Evolutionary conservation across 805 yeast genomes (phyloP), one percentile per base, ranked within the genome.

Genomic region (Ogataea methanolica): DNA sequence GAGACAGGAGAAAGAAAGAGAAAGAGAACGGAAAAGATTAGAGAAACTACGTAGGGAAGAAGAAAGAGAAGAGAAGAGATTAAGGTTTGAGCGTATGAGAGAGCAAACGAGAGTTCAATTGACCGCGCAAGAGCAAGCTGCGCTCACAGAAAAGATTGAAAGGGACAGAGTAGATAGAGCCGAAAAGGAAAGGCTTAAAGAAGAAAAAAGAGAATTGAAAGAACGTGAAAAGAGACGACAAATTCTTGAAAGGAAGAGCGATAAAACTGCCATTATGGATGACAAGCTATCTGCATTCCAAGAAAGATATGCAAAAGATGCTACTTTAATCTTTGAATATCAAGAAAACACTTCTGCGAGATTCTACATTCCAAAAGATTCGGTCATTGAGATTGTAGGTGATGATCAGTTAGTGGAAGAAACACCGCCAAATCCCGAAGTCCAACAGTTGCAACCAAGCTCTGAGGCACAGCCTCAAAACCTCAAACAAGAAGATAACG

Each of bases 311-410:
- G 68, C 79, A 21, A 63, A 76, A 35, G 79, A 80, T 56, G 89
- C 95, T 0, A 85, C 88, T 45, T 62, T 94, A 36, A 83, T 90
- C 6, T 83, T 92, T 63, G 99, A 94, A 64, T 92, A 82, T 67
- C 76, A 76, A 26, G 98, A 94, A 57, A 83, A 82, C 61, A 79
- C 94, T 0, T 75, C 83, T 41, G 83, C 83, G 7, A 75, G 98
- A 48, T 92, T 77, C 58, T 68, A 76, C 48, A 61, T 92, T 0
- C 97, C 98, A 0, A 82, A 82, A 53, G 79, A 88, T 52, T 77
- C 95, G 1, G 76, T 92, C 3, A 70, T 85, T 49, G 97, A 91
- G 66, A 70, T 78, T 1, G 39, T 68, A 1, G 68, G 58, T 1
- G 68, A 63, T 29, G 69, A 63, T 4, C 61, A 59, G 56, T 44